Evolutionary conservation across 768 basidiomycete genomes (phyloP).

Genomic region (Boletus reticuloceps): DNA sequence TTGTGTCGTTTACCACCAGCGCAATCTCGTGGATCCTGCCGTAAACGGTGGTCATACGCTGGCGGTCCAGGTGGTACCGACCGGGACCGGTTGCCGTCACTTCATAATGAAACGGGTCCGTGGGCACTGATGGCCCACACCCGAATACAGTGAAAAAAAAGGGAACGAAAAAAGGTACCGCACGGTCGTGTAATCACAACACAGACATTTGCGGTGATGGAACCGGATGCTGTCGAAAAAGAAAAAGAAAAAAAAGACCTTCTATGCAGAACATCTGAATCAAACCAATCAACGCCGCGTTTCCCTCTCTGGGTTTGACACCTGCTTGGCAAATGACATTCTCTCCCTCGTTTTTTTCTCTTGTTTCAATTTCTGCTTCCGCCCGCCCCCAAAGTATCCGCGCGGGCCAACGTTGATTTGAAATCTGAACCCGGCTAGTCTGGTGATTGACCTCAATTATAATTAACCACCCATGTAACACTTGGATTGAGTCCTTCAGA

Average conservation of each 20-base stretch:
- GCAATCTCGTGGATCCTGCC: background rate
- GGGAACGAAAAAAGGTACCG: background rate
- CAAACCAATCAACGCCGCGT: background rate
- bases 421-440: too few species aligned
- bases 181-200: background rate
- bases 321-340: too few species aligned
- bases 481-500: too few species aligned
- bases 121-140: background rate
- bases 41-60: background rate
- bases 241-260: background rate
- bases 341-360: background rate
- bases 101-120: slow-evolving; percentile 9
- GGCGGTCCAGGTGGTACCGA: slow-evolving; percentile 1
- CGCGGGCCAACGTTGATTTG: too few species aligned
- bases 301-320: background rate
- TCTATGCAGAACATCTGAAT: too few species aligned
- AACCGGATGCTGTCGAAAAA: background rate
- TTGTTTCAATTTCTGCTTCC: background rate
- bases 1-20: background rate
- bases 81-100: slow-evolving; percentile 11
- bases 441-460: too few species aligned
- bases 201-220: too few species aligned
- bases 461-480: too few species aligned
- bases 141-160: background rate
- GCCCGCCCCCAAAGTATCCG: too few species aligned